Percentiles rank a stretch among this genome's conserved stretches.
phyloP scores from a whole-genome alignment of 805 yeast species.

The Sugiyamaella mastotermitis region DNA sequence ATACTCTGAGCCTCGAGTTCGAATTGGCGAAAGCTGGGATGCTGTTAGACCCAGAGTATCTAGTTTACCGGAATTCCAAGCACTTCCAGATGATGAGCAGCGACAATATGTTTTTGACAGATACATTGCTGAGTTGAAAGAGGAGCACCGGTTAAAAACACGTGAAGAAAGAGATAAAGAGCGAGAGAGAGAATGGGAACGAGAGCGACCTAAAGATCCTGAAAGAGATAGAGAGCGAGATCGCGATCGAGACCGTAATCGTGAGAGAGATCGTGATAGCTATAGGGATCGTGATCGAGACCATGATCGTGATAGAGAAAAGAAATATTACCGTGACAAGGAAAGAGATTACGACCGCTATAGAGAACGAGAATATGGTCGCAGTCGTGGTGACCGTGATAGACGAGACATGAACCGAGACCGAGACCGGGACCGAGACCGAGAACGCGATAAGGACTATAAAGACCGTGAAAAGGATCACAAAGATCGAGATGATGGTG shows the following conservation, averaged over 20 bases:
- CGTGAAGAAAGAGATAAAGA: no score
- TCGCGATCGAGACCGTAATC: constrained; percentile 8
- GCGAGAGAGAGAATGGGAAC: constrained; percentile 20
- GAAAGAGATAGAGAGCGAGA: constrained; percentile 10
- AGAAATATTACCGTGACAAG: not conserved
- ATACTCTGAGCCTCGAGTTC: not conserved
- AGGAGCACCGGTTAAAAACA: no score
- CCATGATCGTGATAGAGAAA: constrained; percentile 6
- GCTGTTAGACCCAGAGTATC: not conserved
- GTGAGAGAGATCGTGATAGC: constrained; percentile 4
- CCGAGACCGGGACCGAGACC: constrained; percentile 4
- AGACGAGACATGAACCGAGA: constrained; percentile 4
- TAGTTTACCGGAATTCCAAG: not conserved
- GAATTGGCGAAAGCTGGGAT: not conserved
- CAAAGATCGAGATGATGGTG: not conserved
- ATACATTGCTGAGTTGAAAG: no score
- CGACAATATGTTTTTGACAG: constrained; percentile 32
- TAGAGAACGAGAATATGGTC: constrained; percentile 3
- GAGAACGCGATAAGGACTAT: constrained; percentile 4
- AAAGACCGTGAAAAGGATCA: constrained; percentile 1
- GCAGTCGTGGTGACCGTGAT: constrained; percentile 1
- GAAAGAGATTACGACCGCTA: not conserved
- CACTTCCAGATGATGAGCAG: constrained; percentile 20
- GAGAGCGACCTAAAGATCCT: no score
- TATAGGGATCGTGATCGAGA: constrained; percentile 9